Conservation (phyloP, 2,329 filamentous ascomycete genomes). For the Lasiodiplodia sp. region DNA sequence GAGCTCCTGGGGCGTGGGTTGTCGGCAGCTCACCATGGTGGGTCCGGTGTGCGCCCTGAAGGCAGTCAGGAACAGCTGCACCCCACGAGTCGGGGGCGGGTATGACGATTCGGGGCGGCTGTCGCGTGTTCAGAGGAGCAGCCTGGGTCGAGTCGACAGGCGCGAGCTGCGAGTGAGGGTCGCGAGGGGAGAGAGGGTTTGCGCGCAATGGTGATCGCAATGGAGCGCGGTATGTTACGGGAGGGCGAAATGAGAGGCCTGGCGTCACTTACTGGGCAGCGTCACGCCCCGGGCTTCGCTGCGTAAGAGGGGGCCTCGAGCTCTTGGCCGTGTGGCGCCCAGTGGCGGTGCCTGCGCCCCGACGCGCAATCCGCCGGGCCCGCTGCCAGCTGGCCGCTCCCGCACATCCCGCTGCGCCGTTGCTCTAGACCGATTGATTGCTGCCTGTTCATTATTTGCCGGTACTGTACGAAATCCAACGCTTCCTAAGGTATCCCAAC, state of each 20-base stretch:
- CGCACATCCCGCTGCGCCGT: conserved; percentile 23
- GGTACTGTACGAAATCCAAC: conserved; percentile 8
- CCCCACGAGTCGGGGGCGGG: conserved; percentile 27
- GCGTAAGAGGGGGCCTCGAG: conserved; percentile 9
- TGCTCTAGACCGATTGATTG: conserved; percentile 3
- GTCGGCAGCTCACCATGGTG: conserved; percentile 29
- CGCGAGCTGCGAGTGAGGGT: conserved; percentile 1
- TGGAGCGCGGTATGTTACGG: conserved; percentile 29
- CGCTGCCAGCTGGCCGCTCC: conserved; percentile 21
- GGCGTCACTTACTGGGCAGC: conserved; percentile 27
- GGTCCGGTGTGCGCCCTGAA: conserved; percentile 27
- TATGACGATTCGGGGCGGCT: conserved; percentile 7
- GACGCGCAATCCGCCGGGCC: conserved; percentile 19
- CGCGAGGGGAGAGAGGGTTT: conserved; percentile 19
- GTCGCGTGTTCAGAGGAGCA: conserved; percentile 7
- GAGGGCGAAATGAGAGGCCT: conserved; percentile 29
- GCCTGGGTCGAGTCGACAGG: conserved; percentile 13
- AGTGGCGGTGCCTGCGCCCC: conserved; percentile 17
- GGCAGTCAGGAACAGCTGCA: conserved; percentile 28
- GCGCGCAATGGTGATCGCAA: conserved; percentile 30
- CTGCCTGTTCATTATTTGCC: conserved; percentile 25
- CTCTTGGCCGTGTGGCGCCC: conserved; percentile 19
- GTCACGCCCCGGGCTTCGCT: conserved; percentile 25
- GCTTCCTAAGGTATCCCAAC: conserved; percentile 17
- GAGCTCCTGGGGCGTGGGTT: not conserved